These are phyloP conservation scores for Poteriospumella lacustris DNA, from an alignment of 108 stramenopile species.

Conservation along the genomic window DNA sequence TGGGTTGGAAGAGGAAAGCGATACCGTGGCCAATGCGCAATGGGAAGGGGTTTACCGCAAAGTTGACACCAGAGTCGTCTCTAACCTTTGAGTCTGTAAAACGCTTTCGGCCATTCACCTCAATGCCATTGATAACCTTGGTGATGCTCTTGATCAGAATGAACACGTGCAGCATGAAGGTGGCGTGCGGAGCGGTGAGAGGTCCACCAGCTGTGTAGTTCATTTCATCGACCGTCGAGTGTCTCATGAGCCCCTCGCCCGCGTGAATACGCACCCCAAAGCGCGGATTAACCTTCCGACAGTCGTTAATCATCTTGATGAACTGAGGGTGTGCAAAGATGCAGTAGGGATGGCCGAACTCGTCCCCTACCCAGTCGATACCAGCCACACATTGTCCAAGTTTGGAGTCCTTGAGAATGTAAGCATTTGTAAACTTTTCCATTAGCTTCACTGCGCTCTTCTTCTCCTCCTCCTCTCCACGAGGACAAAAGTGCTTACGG, in stretches of 20 bases:
- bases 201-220: too few species aligned
- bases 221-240: not conserved
- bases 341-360: not conserved
- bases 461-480: too few species aligned
- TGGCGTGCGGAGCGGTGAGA: not conserved
- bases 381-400: too few species aligned
- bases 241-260: not conserved
- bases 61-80: not conserved
- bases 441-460: too few species aligned
- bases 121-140: not conserved
- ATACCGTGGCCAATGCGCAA: not conserved
- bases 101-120: too few species aligned
- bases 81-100: too few species aligned
- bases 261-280: not conserved
- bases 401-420: too few species aligned
- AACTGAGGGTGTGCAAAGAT: not conserved
- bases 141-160: not conserved
- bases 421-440: too few species aligned
- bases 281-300: not conserved
- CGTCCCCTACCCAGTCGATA: too few species aligned
- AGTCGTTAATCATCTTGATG: not conserved
- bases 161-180: not conserved
- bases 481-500: too few species aligned
- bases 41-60: not conserved
- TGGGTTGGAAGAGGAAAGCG: not conserved